Evolutionary conservation across 305 asterid species (phyloP).

Genomic region (Fraxinus dipetala): DNA sequence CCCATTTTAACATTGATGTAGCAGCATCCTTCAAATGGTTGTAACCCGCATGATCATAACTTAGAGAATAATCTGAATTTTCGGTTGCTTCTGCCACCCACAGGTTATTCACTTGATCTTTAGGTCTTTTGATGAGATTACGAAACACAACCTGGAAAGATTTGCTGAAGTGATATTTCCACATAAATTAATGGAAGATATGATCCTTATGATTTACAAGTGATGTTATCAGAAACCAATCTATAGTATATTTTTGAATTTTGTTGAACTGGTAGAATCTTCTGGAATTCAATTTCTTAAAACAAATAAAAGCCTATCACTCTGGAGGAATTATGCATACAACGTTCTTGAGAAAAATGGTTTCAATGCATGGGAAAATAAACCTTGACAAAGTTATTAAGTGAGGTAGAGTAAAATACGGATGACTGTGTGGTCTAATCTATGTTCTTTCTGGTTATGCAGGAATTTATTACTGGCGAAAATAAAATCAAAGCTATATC

Average conservation of each 20-base stretch:
- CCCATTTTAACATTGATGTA: slow-evolving; percentile 66
- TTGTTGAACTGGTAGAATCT: not conserved
- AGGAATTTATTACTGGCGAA: not conserved
- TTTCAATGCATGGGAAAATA: not conserved
- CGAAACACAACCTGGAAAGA: slow-evolving; percentile 71
- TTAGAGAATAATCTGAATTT: slow-evolving; percentile 63
- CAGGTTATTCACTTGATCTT: slow-evolving; percentile 60
- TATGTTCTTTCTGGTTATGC: not conserved
- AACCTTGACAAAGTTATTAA: not conserved
- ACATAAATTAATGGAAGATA: not conserved
- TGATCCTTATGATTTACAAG: not conserved
- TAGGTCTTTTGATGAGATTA: slow-evolving; percentile 79
- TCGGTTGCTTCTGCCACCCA: slow-evolving; percentile 97
- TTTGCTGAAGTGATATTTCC: not conserved
- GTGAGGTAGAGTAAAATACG: not conserved
- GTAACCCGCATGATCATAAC: slow-evolving; percentile 44
- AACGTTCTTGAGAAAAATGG: not conserved
- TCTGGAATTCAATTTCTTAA: slow-evolving; percentile 1
- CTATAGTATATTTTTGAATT: not conserved
- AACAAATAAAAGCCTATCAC: not conserved
- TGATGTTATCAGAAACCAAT: not conserved
- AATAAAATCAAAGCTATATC: not conserved
- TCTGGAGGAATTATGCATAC: not conserved
- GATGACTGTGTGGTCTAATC: not conserved
- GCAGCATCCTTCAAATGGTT: slow-evolving; percentile 61